These are phyloP conservation scores for Colletotrichum lindemuthianum DNA, from an alignment of 2,329 filamentous ascomycete genomes.

Conservation along the genomic window DNA sequence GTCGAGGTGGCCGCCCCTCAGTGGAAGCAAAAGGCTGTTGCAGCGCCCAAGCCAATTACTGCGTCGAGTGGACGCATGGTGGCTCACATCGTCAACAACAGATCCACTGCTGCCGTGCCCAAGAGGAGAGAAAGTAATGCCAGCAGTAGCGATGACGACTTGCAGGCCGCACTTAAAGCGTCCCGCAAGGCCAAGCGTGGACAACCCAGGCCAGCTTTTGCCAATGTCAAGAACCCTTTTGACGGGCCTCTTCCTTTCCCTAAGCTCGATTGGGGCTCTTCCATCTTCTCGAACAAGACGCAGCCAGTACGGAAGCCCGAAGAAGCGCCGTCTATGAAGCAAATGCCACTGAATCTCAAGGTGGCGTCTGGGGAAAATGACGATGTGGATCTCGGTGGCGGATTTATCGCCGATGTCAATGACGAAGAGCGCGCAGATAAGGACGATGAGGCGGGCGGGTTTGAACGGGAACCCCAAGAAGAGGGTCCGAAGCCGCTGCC, in stretches of 20 bases:
- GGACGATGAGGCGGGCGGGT: constrained; percentile 70
- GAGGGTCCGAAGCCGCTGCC: constrained; percentile 70
- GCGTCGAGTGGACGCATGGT: constrained; percentile 69
- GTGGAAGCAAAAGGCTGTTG: constrained; percentile 67
- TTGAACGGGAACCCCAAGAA: constrained; percentile 62
- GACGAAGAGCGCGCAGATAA: constrained; percentile 40
- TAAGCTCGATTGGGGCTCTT: constrained; percentile 77
- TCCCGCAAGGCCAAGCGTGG: constrained; percentile 70
- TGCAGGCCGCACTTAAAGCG: constrained; percentile 79
- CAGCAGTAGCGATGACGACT: constrained; percentile 75
- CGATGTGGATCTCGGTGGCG: constrained; percentile 44
- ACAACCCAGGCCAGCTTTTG: constrained; percentile 49
- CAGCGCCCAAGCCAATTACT: constrained; percentile 60
- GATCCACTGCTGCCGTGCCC: constrained; percentile 70
- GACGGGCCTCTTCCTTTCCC: constrained; percentile 91
- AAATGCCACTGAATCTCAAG: constrained; percentile 16
- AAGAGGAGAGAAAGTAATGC: constrained; percentile 59
- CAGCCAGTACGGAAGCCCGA: constrained; percentile 18
- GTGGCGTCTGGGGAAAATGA: constrained; percentile 35
- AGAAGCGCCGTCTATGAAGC: constrained; percentile 11
- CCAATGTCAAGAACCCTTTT: constrained; percentile 71
- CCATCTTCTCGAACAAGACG: constrained; percentile 61
- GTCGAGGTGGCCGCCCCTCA: constrained; percentile 55
- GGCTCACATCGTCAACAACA: constrained; percentile 78
- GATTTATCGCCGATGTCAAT: constrained; percentile 45